Evolutionary conservation across 1,284 basidiomycete genomes (phyloP), one percentile per base, ranked within the genome.

Genomic region (Rhizoctonia solani): DNA sequence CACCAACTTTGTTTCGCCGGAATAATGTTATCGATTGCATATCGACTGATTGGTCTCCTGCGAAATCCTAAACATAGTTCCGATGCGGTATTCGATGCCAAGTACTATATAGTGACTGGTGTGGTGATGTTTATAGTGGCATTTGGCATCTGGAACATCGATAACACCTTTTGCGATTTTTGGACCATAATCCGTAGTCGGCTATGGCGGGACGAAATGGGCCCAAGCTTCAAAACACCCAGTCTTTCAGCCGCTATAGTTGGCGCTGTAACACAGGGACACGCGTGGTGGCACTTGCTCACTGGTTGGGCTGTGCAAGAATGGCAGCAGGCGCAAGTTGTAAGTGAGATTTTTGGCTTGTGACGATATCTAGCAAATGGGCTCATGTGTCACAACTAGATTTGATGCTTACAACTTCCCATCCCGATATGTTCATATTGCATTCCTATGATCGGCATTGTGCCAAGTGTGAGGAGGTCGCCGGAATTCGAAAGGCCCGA

Each of bases 91-190:
- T 13, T 21, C 21, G 49, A 27, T 16, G 29, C 50, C 25, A 65
- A 65, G 32, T 30, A 65, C 59, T 65, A 65, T 13, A 72, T 74
- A 1, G 70, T 78, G 54, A 56, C 68, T 2, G 78, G 79, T 6
- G 63, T 75, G 3, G 61, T 67, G 3, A 72, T 76, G 41, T 82
- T 79, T 54, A 69, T 75, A 9, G 27, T 73, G 0, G 82, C 80
- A 1, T 83, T 83, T 68, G 74, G 70, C 2, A 76, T 82, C 47
- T 83, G 82, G 81, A 83, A 83, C 73, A 56, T 82, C 13, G 82
- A 83, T 73, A 83, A 83, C 73, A 74, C 81, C 67, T 82, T 78
- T 55, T 83, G 81, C 72, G 71, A 71, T 25, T 46, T 71, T 23
- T 70, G 79, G 54, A 74, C 71, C 3, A 74, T 27, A 2, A 19